Evolutionary conservation across 2,329 filamentous ascomycete species (phyloP).

Genomic region (Talaromyces amestolkiae): DNA sequence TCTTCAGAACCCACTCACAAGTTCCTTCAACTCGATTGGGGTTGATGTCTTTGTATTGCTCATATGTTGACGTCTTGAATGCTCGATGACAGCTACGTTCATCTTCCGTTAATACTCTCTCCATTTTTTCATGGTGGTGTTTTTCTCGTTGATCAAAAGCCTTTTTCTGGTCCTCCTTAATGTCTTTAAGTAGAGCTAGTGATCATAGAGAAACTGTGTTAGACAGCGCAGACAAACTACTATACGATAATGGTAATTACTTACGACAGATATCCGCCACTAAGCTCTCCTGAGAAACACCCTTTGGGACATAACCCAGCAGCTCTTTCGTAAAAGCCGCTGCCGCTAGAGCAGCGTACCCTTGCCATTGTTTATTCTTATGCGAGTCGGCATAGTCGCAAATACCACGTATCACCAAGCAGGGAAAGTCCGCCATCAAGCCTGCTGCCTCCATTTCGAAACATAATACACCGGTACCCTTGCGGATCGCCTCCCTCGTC

Average conservation of each 20-base stretch:
- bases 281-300: background rate
- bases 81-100: background rate
- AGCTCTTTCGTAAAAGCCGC: constrained; percentile 9
- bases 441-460: background rate
- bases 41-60: constrained; percentile 24
- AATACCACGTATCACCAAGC: constrained; percentile 17
- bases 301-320: background rate
- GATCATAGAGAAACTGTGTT: no score
- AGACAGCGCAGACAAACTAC: no score
- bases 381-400: constrained; percentile 21
- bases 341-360: constrained; percentile 15
- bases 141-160: background rate
- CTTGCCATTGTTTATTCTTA: constrained; percentile 21
- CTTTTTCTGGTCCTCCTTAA: no score
- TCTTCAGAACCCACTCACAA: constrained; percentile 22
- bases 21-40: constrained; percentile 29
- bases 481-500: background rate
- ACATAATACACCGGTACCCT: background rate
- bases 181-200: no score
- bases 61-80: constrained; percentile 19
- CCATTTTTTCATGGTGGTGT: background rate
- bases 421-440: background rate
- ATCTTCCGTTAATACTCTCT: background rate
- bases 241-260: no score
- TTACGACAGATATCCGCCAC: background rate